Conservation (phyloP, 345 rosid genomes). For the Abelmoschus esculentus region DNA sequence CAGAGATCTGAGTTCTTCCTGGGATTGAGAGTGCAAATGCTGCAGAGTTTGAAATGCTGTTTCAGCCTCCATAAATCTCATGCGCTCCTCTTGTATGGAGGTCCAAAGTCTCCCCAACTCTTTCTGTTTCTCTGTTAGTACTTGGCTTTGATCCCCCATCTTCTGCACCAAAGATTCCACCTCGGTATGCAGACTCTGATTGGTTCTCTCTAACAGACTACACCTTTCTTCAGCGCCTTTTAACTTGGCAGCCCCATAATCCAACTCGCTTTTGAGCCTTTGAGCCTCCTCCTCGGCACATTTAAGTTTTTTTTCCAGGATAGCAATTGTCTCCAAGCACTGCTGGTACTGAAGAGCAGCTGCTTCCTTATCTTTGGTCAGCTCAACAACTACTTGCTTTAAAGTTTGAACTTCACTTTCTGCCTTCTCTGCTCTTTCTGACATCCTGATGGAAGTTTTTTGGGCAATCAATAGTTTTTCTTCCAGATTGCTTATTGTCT, state of each 20-base stretch:
- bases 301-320: constrained; percentile 56
- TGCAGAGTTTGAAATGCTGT: constrained; percentile 97
- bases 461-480: constrained; percentile 51
- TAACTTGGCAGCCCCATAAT: constrained; percentile 56
- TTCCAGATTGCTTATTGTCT: constrained; percentile 52
- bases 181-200: constrained; percentile 63
- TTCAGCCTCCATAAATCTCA: constrained; percentile 87
- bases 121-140: constrained; percentile 77
- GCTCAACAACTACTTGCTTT: constrained; percentile 47
- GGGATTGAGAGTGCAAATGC: constrained; percentile 89
- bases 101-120: constrained; percentile 84
- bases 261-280: constrained; percentile 62
- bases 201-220: constrained; percentile 61
- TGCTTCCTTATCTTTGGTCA: constrained; percentile 64
- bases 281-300: constrained; percentile 54
- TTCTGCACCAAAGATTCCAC: constrained; percentile 51
- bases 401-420: constrained; percentile 61
- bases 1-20: constrained; percentile 81
- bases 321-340: constrained; percentile 64
- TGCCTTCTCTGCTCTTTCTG: constrained; percentile 54
- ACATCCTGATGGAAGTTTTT: constrained; percentile 43
- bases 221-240: constrained; percentile 82
- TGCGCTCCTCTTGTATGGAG: constrained; percentile 77
- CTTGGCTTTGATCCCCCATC: constrained; percentile 58
- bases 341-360: constrained; percentile 57